Percentiles rank a stretch among this genome's conserved stretches.
Conservation (phyloP, 1,139 yeast species). For the Saccharomyces hybrid region DNA sequence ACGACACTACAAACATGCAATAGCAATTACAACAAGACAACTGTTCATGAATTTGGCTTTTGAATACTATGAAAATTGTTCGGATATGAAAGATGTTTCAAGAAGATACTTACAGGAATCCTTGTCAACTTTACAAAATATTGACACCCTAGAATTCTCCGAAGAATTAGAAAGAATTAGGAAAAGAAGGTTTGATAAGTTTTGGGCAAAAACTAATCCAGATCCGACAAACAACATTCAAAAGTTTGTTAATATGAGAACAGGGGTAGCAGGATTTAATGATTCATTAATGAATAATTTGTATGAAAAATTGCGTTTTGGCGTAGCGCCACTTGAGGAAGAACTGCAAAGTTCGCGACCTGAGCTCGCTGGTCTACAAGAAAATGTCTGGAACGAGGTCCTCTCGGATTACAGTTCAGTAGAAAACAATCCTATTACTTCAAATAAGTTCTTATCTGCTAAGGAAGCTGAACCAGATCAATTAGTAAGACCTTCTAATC, state of each 20-base stretch:
- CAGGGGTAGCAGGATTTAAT: slow-evolving; percentile 24
- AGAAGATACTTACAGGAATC: slow-evolving; percentile 17
- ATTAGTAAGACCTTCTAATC: too few relatives aligned
- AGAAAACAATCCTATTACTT: too few relatives aligned
- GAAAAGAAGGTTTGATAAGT: slow-evolving; percentile 19
- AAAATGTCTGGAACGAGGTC: too few relatives aligned
- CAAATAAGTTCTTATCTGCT: too few relatives aligned
- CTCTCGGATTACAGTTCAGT: too few relatives aligned
- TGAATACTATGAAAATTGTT: slow-evolving; percentile 20
- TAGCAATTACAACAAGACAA: slow-evolving; percentile 22
- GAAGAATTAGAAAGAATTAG: slow-evolving; percentile 25
- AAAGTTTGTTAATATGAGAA: slow-evolving; percentile 22
- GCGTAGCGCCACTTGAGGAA: not conserved
- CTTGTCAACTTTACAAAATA: slow-evolving; percentile 15
- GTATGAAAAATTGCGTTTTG: slow-evolving; percentile 13
- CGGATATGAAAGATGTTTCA: slow-evolving; percentile 21
- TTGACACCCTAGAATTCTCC: too few relatives aligned
- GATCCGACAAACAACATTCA: slow-evolving; percentile 22
- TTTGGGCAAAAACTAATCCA: slow-evolving; percentile 21
- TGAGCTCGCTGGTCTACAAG: too few relatives aligned
- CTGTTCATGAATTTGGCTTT: slow-evolving; percentile 20
- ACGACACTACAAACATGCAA: slow-evolving; percentile 19
- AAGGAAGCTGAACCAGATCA: too few relatives aligned
- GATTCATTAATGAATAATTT: slow-evolving; percentile 26
- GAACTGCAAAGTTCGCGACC: not conserved